phyloP scores from a whole-genome alignment of 2,329 filamentous ascomycete species.

The Penicillium verrucosum region DNA sequence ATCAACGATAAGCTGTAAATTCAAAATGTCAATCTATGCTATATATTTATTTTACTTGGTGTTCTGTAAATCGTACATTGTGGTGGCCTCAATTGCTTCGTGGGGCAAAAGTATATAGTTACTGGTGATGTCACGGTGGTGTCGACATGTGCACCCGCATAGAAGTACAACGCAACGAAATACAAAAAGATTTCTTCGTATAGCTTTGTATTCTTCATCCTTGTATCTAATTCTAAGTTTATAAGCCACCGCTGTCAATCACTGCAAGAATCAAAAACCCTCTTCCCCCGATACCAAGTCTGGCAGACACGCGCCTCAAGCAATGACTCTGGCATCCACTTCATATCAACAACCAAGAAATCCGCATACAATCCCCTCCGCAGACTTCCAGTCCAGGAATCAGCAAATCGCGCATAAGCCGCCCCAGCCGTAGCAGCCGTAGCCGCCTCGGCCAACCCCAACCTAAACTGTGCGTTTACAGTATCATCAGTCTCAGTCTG shows the following conservation, averaged over 20 bases:
- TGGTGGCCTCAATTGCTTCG: too few species aligned
- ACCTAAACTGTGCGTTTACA: constrained; percentile 45
- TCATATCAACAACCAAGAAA: constrained; percentile 46
- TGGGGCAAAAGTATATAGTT: neutral
- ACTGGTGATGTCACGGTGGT: neutral
- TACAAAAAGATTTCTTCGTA: neutral
- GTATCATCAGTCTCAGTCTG: constrained; percentile 38
- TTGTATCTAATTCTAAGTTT: neutral
- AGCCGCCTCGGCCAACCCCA: constrained; percentile 44
- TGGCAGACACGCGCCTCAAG: constrained; percentile 41
- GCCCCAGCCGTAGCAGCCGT: constrained; percentile 45
- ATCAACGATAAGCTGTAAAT: neutral
- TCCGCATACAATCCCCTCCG: constrained; percentile 42
- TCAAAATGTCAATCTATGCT: neutral
- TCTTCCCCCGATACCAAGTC: constrained; percentile 47
- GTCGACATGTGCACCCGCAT: neutral
- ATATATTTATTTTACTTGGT: too few species aligned
- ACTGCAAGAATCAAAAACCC: constrained; percentile 24
- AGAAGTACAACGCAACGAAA: neutral
- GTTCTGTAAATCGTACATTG: neutral
- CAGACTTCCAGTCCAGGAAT: constrained; percentile 43
- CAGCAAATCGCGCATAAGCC: constrained; percentile 47
- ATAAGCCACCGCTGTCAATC: neutral
- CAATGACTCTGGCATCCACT: constrained; percentile 42
- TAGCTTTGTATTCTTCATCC: neutral